These are phyloP conservation scores for Lablab purpureus DNA, from an alignment of 306 rosid species.

Conservation along the genomic window DNA sequence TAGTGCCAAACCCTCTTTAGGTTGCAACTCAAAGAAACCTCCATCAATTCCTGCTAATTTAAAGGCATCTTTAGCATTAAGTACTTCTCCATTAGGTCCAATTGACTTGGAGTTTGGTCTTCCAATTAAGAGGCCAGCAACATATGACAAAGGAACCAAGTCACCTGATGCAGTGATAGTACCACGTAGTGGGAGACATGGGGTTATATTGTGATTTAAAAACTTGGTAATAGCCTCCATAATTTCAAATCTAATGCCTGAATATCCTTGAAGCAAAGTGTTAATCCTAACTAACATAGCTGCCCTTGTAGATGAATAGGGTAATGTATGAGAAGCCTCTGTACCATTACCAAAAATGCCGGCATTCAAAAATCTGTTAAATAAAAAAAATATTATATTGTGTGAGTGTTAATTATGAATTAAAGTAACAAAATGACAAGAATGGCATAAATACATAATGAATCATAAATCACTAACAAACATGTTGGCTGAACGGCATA, in stretches of 20 bases:
- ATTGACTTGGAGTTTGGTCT: constrained; percentile 81
- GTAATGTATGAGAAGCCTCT: constrained; percentile 66
- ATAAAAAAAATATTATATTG: not conserved
- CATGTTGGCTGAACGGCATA: not conserved
- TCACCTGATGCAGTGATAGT: constrained; percentile 90
- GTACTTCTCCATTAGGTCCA: constrained; percentile 71
- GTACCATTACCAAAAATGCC: constrained; percentile 82
- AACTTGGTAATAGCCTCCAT: constrained; percentile 82
- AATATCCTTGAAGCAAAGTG: constrained; percentile 92
- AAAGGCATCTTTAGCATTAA: constrained; percentile 71
- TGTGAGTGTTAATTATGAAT: not conserved
- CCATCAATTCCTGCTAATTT: constrained; percentile 63
- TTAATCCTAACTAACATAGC: constrained; percentile 93
- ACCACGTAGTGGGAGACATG: constrained; percentile 85
- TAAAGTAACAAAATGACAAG: not conserved
- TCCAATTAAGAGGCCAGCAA: constrained; percentile 79
- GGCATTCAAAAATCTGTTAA: constrained; percentile 80
- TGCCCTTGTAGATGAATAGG: constrained; percentile 82
- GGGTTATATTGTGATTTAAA: constrained; percentile 76
- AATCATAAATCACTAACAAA: not conserved
- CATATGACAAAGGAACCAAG: constrained; percentile 83
- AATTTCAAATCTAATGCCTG: constrained; percentile 85
- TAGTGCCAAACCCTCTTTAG: constrained; percentile 89
- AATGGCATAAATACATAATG: not conserved
- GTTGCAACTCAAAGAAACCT: constrained; percentile 87